Evolutionary conservation across 2,329 filamentous ascomycete genomes (phyloP).

Genomic region (Colletotrichum tropicale): DNA sequence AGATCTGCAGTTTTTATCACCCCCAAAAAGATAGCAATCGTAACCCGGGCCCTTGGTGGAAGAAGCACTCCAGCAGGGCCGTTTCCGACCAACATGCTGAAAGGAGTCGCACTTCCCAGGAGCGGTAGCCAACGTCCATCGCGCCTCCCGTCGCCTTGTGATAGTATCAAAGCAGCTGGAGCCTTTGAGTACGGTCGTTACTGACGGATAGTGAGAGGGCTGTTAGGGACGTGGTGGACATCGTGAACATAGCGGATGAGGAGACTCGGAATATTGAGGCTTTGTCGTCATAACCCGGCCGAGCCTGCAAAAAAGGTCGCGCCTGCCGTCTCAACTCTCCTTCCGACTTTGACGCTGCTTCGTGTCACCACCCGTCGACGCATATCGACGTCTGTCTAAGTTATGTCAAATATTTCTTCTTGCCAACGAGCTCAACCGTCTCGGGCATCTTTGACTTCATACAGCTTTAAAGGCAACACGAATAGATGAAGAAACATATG

Average conservation of each 20-base stretch:
- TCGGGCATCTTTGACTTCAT: neutral
- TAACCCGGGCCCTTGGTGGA: neutral
- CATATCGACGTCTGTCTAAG: fast-evolving
- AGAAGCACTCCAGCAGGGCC: neutral
- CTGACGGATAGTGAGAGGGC: neutral
- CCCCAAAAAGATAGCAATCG: neutral
- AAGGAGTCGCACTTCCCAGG: neutral
- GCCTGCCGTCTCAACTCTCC: neutral
- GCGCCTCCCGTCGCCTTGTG: no score
- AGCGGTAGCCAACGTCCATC: no score
- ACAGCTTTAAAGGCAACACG: neutral
- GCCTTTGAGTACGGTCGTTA: neutral
- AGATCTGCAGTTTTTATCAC: neutral
- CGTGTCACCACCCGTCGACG: neutral
- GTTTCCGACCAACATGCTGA: neutral
- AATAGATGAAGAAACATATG: neutral
- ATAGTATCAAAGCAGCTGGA: neutral
- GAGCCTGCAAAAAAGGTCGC: neutral
- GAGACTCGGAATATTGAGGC: neutral
- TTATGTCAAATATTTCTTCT: neutral
- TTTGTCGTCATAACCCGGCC: no score
- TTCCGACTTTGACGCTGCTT: neutral
- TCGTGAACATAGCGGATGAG: fast-evolving
- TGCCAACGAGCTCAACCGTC: neutral
- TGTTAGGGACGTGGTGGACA: fast-evolving